Percentiles rank a stretch among this genome's conserved stretches.
Conservation (phyloP, 352 stramenopile species). For the Phytophthora boehmeriae region DNA sequence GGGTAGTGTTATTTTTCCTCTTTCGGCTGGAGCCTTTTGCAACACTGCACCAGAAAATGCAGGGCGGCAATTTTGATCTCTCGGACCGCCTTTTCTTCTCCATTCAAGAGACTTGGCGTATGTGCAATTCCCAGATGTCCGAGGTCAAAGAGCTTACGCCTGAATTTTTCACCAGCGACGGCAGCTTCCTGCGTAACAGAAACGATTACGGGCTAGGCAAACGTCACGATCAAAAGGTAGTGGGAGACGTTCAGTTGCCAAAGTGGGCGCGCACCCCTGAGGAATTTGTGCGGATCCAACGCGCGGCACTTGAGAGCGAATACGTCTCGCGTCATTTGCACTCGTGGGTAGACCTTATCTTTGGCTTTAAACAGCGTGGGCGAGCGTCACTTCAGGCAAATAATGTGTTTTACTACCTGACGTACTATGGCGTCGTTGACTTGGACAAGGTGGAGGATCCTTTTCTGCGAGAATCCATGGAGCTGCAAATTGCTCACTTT, state of each 20-base stretch:
- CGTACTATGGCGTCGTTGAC: slow-evolving; percentile 95
- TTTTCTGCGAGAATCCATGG: slow-evolving; percentile 92
- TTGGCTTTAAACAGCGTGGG: slow-evolving; percentile 98
- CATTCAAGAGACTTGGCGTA: slow-evolving; percentile 96
- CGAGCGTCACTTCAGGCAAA: slow-evolving; percentile 92
- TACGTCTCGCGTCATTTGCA: slow-evolving; percentile 97
- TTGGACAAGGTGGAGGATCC: slow-evolving; percentile 96
- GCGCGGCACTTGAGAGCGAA: slow-evolving; percentile 97
- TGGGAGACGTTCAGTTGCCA: slow-evolving; percentile 96
- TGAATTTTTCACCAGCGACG: slow-evolving; percentile 95
- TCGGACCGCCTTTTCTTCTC: slow-evolving; percentile 98
- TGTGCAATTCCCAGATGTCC: slow-evolving; percentile 96
- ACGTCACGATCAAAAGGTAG: slow-evolving; percentile 66
- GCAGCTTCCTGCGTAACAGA: slow-evolving; percentile 96
- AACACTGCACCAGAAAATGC: slow-evolving; percentile 95
- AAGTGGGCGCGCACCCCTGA: slow-evolving; percentile 96
- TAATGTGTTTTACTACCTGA: slow-evolving; percentile 97
- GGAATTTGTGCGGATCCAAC: slow-evolving; percentile 96
- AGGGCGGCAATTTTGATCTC: slow-evolving; percentile 97
- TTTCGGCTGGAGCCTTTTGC: slow-evolving; percentile 98
- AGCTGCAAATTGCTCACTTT: slow-evolving; percentile 99
- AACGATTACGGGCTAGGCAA: slow-evolving; percentile 97
- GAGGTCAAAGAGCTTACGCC: slow-evolving; percentile 99
- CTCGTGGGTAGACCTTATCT: slow-evolving; percentile 99
- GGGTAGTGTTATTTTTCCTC: slow-evolving; percentile 98